Evolutionary conservation across 179 eudicot genomes (phyloP).

Genomic region (Patellifolia procumbens): DNA sequence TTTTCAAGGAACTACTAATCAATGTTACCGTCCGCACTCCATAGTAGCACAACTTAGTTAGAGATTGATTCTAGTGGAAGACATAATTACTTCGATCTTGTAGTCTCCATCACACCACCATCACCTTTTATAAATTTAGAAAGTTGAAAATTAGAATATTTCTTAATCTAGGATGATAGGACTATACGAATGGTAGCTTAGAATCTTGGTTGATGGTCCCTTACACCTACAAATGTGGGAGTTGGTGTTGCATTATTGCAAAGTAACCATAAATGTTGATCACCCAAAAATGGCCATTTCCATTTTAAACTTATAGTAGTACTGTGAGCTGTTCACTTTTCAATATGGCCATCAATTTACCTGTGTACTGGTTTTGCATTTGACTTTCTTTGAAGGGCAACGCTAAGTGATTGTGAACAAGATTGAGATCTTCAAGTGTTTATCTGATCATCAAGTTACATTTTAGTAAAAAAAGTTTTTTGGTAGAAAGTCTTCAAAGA

Average conservation of each 20-base stretch:
- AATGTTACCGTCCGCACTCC: not conserved
- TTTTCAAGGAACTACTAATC: no score
- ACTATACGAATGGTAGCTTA: not conserved
- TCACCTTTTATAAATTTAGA: not conserved
- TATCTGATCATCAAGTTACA: not conserved
- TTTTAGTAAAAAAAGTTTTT: not conserved
- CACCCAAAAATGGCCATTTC: not conserved
- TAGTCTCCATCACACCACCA: not conserved
- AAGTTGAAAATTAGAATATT: not conserved
- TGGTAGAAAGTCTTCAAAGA: not conserved
- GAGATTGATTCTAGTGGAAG: not conserved
- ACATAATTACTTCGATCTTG: not conserved
- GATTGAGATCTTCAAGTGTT: not conserved
- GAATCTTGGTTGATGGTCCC: not conserved
- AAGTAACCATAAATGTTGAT: not conserved
- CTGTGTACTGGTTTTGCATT: not conserved
- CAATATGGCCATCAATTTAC: not conserved
- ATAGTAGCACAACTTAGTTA: not conserved
- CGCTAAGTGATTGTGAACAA: not conserved
- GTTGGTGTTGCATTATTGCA: slow-evolving; percentile 1
- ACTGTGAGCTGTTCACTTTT: not conserved
- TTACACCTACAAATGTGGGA: not conserved
- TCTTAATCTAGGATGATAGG: not conserved
- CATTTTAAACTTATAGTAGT: not conserved
- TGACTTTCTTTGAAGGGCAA: not conserved